phyloP scores from a whole-genome alignment of 768 basidiomycete genomes.

The Pluteus cervinus region DNA sequence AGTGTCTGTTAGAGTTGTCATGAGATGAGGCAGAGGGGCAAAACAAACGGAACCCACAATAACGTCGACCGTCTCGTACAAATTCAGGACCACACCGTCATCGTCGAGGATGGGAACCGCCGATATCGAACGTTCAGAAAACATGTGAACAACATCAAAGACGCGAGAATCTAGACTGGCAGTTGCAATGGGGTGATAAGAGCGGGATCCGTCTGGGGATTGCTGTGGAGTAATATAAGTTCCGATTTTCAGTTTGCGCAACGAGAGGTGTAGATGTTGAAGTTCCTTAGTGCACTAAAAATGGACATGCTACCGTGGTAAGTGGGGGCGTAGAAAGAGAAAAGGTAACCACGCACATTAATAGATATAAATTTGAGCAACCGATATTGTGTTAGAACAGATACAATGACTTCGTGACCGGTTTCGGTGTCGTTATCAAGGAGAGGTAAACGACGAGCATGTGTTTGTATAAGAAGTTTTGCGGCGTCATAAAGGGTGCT shows the following conservation, averaged over 20 bases:
- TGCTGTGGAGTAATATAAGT: constrained; percentile 71
- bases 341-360: constrained; percentile 54
- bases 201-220: constrained; percentile 43
- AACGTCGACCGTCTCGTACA: constrained; percentile 99
- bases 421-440: constrained; percentile 93
- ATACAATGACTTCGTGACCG: constrained; percentile 92
- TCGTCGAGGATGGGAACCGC: constrained; percentile 96
- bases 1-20: constrained; percentile 60
- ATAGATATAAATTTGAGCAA: constrained; percentile 98
- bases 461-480: constrained; percentile 86
- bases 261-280: constrained; percentile 67
- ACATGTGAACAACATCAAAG: constrained; percentile 98
- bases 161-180: constrained; percentile 89
- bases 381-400: constrained; percentile 94
- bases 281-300: constrained; percentile 81
- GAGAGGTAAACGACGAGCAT: constrained; percentile 89
- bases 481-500: constrained; percentile 88
- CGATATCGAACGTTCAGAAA: constrained; percentile 90
- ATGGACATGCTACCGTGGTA: neutral
- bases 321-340: constrained; percentile 6
- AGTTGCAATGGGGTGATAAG: constrained; percentile 87
- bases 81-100: constrained; percentile 87
- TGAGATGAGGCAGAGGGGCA: constrained; percentile 2
- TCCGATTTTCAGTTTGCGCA: constrained; percentile 87
- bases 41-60: constrained; percentile 56